These are phyloP conservation scores for Phytophthora crassamura DNA, from an alignment of 352 stramenopile genomes.

Conservation along the genomic window DNA sequence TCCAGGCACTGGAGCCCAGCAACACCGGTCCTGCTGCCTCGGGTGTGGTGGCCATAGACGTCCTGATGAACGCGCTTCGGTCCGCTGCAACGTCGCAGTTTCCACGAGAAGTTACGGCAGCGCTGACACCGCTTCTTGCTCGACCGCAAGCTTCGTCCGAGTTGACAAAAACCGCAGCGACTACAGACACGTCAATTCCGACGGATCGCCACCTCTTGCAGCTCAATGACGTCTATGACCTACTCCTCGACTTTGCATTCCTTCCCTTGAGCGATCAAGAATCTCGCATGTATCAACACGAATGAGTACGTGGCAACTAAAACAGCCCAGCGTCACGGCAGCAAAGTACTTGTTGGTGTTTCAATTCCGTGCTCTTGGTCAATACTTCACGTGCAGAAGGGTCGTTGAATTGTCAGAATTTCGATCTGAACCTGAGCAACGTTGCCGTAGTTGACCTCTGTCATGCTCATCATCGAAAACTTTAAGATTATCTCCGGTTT, in stretches of 20 bases:
- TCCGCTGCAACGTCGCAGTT: slow-evolving; percentile 30
- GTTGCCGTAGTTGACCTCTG: too few relatives aligned
- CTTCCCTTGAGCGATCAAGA: not conserved
- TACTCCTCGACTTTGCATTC: slow-evolving; percentile 25
- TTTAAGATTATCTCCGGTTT: too few relatives aligned
- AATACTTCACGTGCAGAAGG: too few relatives aligned
- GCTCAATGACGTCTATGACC: slow-evolving; percentile 19
- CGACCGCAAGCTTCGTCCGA: not conserved
- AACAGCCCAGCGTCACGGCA: too few relatives aligned
- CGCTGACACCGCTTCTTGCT: slow-evolving; percentile 13
- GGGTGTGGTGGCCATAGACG: slow-evolving; percentile 2
- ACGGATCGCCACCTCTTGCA: slow-evolving; percentile 12
- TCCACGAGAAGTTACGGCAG: slow-evolving; percentile 11
- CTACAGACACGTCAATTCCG: not conserved
- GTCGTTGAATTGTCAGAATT: too few relatives aligned
- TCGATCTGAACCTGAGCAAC: too few relatives aligned
- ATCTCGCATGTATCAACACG: too few relatives aligned
- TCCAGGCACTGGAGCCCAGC: slow-evolving; percentile 22
- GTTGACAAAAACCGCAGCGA: not conserved
- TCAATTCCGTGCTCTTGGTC: too few relatives aligned
- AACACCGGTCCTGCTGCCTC: not conserved
- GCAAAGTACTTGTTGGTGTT: too few relatives aligned
- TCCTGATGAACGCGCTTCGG: slow-evolving; percentile 12
- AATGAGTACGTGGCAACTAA: too few relatives aligned
- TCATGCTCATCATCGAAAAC: too few relatives aligned